A percentile compares a stretch with the other conserved stretches of the same genome.
Conservation (phyloP, 352 stramenopile species). For the Phytophthora citricola region DNA sequence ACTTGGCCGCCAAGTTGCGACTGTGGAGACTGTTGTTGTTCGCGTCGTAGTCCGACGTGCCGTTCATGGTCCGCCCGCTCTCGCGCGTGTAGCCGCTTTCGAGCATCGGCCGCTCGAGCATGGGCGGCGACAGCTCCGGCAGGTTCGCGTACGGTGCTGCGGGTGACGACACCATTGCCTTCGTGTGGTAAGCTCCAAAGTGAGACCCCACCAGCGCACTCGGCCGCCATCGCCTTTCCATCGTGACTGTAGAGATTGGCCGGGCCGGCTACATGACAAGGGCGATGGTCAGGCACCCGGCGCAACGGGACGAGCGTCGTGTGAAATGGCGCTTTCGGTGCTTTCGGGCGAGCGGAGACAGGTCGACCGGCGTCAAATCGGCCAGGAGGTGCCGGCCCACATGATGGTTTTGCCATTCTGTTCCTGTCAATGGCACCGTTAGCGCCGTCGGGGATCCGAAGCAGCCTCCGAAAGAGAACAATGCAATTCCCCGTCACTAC, state of each 20-base stretch:
- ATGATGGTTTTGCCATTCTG: not conserved
- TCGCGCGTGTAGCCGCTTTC: slow-evolving; percentile 35
- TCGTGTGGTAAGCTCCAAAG: slow-evolving; percentile 18
- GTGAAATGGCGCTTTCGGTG: slow-evolving; percentile 5
- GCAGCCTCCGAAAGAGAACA: not conserved
- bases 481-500: slow-evolving; percentile 1
- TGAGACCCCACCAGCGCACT: slow-evolving; percentile 4
- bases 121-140: slow-evolving; percentile 30
- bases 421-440: slow-evolving; percentile 10
- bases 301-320: slow-evolving; percentile 9
- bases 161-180: slow-evolving; percentile 23
- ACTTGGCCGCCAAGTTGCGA: slow-evolving; percentile 23
- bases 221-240: slow-evolving; percentile 23
- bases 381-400: not conserved
- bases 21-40: slow-evolving; percentile 23
- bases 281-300: slow-evolving; percentile 8
- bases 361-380: slow-evolving; percentile 7
- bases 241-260: slow-evolving; percentile 26
- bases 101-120: slow-evolving; percentile 27
- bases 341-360: no score
- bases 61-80: slow-evolving; percentile 23
- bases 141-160: slow-evolving; percentile 20
- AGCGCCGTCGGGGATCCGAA: not conserved
- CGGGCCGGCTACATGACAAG: not conserved
- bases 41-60: slow-evolving; percentile 27